Conservation (phyloP, 2,329 filamentous ascomycete genomes). For the Claviceps monticola region DNA sequence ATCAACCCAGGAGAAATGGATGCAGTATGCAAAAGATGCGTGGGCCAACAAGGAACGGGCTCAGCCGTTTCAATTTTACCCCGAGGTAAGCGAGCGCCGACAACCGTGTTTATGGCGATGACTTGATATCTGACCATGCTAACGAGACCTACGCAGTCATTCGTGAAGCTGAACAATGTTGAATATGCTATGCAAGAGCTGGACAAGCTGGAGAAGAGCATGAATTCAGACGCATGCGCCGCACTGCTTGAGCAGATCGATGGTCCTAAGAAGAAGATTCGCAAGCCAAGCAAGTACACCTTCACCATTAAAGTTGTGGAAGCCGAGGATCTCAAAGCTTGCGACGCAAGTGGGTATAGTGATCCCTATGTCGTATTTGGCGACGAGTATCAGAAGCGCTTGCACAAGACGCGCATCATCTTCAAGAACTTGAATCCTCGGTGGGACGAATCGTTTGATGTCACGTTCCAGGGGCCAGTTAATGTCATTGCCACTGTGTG, state of each 20-base stretch:
- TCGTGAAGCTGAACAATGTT: constrained; percentile 96
- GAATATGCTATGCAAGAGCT: constrained; percentile 88
- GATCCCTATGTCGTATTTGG: constrained; percentile 95
- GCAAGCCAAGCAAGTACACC: constrained; percentile 74
- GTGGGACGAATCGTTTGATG: constrained; percentile 96
- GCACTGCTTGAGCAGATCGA: constrained; percentile 63
- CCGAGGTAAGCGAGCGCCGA: constrained; percentile 48
- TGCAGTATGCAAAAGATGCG: constrained; percentile 86
- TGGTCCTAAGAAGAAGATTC: constrained; percentile 50
- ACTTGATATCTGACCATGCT: not conserved
- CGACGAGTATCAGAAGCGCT: constrained; percentile 92
- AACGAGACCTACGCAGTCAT: constrained; percentile 48
- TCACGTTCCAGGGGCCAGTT: constrained; percentile 78
- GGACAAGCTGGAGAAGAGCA: constrained; percentile 75
- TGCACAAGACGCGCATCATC: constrained; percentile 88
- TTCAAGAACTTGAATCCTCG: constrained; percentile 83
- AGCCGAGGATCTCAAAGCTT: constrained; percentile 95
- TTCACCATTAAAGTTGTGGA: constrained; percentile 99
- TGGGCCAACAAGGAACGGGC: constrained; percentile 86
- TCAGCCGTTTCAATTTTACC: constrained; percentile 92
- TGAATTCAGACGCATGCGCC: constrained; percentile 86
- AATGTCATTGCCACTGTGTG: constrained; percentile 95
- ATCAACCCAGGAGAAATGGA: constrained; percentile 80
- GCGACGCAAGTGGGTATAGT: constrained; percentile 84
- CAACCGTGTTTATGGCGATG: not conserved